Evolutionary conservation across 164 flowering plant species (phyloP).

Genomic region (Annona squamosa): DNA sequence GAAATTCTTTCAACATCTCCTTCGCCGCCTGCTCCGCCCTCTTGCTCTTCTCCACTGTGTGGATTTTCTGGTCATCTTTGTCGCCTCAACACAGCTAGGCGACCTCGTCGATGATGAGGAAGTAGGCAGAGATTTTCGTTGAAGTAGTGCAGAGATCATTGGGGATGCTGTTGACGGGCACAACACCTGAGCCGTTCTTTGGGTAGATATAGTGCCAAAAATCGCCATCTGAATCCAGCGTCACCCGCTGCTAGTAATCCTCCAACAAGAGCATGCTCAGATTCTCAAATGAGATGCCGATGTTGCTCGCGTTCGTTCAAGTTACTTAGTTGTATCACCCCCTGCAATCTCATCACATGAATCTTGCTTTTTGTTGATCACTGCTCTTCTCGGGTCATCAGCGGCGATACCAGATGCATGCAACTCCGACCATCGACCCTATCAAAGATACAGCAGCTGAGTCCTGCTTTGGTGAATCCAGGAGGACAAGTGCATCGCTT

Average conservation of each 20-base stretch:
- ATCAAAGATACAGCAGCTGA: too few species aligned
- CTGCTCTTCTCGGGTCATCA: too few species aligned
- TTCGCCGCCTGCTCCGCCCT: conserved; percentile 44
- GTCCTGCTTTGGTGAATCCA: too few species aligned
- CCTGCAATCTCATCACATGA: too few species aligned
- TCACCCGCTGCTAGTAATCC: conserved; percentile 28
- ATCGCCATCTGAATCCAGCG: conserved; percentile 39
- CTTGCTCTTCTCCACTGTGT: conserved; percentile 35
- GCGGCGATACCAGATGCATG: too few species aligned
- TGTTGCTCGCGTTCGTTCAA: conserved; percentile 12
- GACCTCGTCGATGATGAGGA: too few species aligned
- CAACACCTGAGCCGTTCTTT: neutral
- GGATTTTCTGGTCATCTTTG: conserved; percentile 17
- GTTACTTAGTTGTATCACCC: conserved; percentile 18
- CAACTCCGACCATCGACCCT: too few species aligned
- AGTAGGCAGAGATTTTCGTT: too few species aligned
- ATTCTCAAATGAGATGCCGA: conserved; percentile 4
- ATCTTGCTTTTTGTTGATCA: too few species aligned
- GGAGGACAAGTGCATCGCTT: too few species aligned
- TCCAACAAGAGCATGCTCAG: neutral
- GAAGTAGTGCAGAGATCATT: neutral
- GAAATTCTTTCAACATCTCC: conserved; percentile 37
- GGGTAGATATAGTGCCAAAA: conserved; percentile 9
- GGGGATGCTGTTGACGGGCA: neutral
- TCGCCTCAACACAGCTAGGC: too few species aligned